phyloP scores from a whole-genome alignment of 2,329 filamentous ascomycete genomes.

The Alternaria longipes region DNA sequence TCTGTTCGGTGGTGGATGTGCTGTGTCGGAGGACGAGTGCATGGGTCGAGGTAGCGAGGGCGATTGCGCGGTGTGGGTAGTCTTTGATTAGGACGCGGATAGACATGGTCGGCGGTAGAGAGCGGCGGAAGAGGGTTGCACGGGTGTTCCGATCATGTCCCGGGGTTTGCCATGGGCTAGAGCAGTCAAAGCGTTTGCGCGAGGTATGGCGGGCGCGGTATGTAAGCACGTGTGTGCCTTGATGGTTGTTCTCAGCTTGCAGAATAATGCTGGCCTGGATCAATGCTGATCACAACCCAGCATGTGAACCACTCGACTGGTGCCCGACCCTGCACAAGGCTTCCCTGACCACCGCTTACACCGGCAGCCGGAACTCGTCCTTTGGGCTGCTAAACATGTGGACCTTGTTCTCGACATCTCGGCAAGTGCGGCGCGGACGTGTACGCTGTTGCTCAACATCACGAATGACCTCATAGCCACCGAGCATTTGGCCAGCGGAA shows the following conservation, averaged over 20 bases:
- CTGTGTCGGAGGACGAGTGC: conserved; percentile 86
- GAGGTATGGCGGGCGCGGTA: conserved; percentile 20
- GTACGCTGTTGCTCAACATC: conserved; percentile 3
- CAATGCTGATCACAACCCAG: conserved; percentile 24
- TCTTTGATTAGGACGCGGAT: conserved; percentile 87
- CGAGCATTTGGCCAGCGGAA: not conserved
- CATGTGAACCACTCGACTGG: conserved; percentile 24
- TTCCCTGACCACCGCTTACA: conserved; percentile 23
- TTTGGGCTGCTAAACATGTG: conserved; percentile 14
- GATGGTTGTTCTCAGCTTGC: conserved; percentile 26
- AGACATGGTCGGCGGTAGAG: conserved; percentile 43
- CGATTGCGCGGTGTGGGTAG: conserved; percentile 85
- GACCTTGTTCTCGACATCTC: conserved; percentile 5
- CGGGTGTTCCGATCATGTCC: conserved; percentile 36
- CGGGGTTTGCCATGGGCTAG: conserved; percentile 8
- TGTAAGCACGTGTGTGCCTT: conserved; percentile 36
- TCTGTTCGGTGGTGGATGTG: conserved; percentile 66
- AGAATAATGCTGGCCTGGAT: conserved; percentile 23
- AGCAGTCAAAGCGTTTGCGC: conserved; percentile 4
- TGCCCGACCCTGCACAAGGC: conserved; percentile 28
- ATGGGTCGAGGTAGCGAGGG: conserved; percentile 80
- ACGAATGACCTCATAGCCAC: conserved; percentile 16
- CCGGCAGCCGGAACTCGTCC: conserved; percentile 17
- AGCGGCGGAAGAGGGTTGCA: conserved; percentile 15
- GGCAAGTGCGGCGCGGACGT: conserved; percentile 8